Evolutionary conservation across 1,284 basidiomycete genomes (phyloP), one percentile per base, ranked within the genome.

Genomic region (Tilletia setariae): DNA sequence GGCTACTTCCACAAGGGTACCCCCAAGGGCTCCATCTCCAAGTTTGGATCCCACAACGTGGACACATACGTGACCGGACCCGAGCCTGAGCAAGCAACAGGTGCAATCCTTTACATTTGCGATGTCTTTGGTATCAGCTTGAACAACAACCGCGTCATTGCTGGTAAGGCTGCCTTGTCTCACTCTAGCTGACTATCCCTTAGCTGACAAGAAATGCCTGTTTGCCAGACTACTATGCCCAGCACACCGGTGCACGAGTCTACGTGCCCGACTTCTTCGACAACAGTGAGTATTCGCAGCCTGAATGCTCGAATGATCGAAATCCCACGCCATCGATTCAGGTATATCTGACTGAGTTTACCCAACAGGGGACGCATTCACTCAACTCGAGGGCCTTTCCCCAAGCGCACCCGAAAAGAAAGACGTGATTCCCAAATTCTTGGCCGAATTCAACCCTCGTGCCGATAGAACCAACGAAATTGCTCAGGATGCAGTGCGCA

Each of bases 141-240:
- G 30, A 40, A 51, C n/a, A 46, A 47, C 19, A 65, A 21, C 64
- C 30, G n/a, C 16, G 30, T 65, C 53, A 59, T 65, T 65, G 32
- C 40, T 44, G 51, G 42, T 47, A 70, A 72, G 62, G 46, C 69
- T 40, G 6, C 32, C 35, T n/a, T n/a, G n/a, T n/a, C n/a, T n/a
- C 23, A 16, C 23, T 53, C 43, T 44, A 9, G 43, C 43, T 44
- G 43, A 44, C 43, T 44, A n/a, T n/a, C n/a, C n/a, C n/a, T n/a
- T n/a, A n/a, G n/a, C n/a, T n/a, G n/a, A n/a, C n/a, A n/a, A n/a
- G n/a, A n/a, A n/a, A n/a, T n/a, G n/a, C n/a, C n/a, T n/a, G n/a
- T n/a, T n/a, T n/a, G n/a, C n/a, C n/a, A 42, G 72, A 74, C 62
- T 68, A 67, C 40, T 74, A 70, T 44, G 72, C 72, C 4, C 21